Conservation (phyloP, 352 stramenopile genomes). For the Blastocystis sp. region DNA sequence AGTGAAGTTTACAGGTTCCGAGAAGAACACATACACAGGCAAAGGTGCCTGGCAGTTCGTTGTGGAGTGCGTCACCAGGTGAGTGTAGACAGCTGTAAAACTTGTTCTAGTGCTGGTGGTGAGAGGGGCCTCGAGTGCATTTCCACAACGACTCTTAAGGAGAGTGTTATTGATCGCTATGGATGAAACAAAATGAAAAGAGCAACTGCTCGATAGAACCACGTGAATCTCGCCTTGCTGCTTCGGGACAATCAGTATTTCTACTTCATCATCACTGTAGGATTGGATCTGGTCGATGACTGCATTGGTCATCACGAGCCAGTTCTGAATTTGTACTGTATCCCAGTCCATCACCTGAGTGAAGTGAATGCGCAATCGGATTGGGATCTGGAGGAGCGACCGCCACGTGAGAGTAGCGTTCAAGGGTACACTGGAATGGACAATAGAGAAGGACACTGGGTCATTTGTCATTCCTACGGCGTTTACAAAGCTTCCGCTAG, state of each 20-base stretch:
- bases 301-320: background rate
- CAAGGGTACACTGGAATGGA: background rate
- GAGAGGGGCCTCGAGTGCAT: background rate
- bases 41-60: background rate
- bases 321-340: background rate
- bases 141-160: background rate
- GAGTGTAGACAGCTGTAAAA: background rate
- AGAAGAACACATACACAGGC: background rate
- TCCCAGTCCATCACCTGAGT: background rate
- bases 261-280: background rate
- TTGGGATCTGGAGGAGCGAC: background rate
- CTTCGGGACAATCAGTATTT: background rate
- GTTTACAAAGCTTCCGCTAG: background rate
- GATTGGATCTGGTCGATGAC: background rate
- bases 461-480: background rate
- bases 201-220: background rate
- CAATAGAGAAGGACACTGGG: background rate
- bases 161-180: background rate
- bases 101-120: background rate
- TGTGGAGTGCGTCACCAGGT: background rate
- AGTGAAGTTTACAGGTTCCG: background rate
- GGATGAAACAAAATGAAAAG: background rate
- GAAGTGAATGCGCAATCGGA: background rate
- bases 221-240: background rate
- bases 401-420: background rate